Evolutionary conservation across 2,329 filamentous ascomycete genomes (phyloP).

Genomic region (Alternaria conjuncta): DNA sequence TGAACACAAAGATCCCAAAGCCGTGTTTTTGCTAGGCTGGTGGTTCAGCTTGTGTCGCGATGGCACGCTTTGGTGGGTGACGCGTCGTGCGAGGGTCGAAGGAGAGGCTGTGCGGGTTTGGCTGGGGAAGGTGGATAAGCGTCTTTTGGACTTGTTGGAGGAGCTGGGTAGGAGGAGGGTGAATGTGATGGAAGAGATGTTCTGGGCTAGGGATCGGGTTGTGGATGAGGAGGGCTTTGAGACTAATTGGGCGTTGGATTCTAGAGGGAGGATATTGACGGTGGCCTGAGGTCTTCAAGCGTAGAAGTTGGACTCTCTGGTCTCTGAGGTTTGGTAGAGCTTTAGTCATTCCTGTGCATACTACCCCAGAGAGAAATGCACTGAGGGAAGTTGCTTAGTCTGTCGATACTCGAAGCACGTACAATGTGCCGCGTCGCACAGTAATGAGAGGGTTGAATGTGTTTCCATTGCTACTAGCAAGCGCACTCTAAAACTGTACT

Average conservation of each 20-base stretch:
- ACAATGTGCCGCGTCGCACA: no score
- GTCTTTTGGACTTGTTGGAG: slow-evolving; percentile 14
- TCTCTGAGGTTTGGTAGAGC: no score
- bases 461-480: no score
- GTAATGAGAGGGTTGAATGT: no score
- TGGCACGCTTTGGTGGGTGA: slow-evolving; percentile 39
- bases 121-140: slow-evolving; percentile 24
- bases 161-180: background rate
- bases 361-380: no score
- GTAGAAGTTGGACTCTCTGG: no score
- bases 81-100: slow-evolving; percentile 31
- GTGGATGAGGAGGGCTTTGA: background rate
- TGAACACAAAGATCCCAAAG: slow-evolving; percentile 58
- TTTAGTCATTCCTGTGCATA: no score
- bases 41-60: slow-evolving; percentile 58
- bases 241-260: background rate
- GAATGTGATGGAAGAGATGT: background rate
- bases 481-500: no score
- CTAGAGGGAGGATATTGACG: background rate
- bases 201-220: background rate
- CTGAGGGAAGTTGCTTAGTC: no score
- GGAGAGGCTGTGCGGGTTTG: slow-evolving; percentile 33
- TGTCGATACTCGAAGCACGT: no score
- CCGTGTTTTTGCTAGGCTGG: slow-evolving; percentile 62
- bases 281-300: no score